Conservation (phyloP, 148 eudicot genomes). For the Dianthus caryophyllus region DNA sequence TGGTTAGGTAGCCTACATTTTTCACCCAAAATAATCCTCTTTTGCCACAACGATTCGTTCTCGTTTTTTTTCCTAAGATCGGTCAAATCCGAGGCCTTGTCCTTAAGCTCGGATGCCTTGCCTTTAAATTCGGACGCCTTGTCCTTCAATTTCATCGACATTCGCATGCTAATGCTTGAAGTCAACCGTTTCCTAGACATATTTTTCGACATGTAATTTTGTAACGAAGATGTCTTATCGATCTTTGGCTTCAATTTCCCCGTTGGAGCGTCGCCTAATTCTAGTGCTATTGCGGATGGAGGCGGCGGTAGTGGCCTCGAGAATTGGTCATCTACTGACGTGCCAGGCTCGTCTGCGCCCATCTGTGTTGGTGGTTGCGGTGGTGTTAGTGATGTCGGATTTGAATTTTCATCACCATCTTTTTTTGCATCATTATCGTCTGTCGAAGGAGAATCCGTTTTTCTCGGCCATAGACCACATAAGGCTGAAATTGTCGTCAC, state of each 20-base stretch:
- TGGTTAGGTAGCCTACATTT: slow-evolving; percentile 55
- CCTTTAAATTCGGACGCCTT: slow-evolving; percentile 20
- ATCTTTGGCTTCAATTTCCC: slow-evolving; percentile 16
- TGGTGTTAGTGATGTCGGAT: not conserved
- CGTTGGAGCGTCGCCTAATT: slow-evolving; percentile 17
- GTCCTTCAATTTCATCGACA: slow-evolving; percentile 25
- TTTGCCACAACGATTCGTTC: slow-evolving; percentile 62
- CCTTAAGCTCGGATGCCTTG: slow-evolving; percentile 11
- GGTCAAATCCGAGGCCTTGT: slow-evolving; percentile 17
- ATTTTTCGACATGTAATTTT: slow-evolving; percentile 29
- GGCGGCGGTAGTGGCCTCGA: slow-evolving; percentile 39
- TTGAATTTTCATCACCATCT: slow-evolving; percentile 1
- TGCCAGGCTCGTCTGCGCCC: not conserved
- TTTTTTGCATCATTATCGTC: not conserved
- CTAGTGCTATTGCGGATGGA: slow-evolving; percentile 11
- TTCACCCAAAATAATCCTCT: slow-evolving; percentile 66
- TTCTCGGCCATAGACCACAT: slow-evolving; percentile 26
- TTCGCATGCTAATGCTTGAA: slow-evolving; percentile 51
- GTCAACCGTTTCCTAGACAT: slow-evolving; percentile 27
- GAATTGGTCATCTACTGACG: not conserved
- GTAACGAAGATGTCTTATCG: slow-evolving; percentile 32
- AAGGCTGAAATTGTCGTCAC: slow-evolving; percentile 30
- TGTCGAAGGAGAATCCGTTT: not conserved
- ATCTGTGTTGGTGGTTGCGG: not conserved
- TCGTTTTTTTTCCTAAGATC: slow-evolving; percentile 38